Conservation (phyloP, 2,329 filamentous ascomycete genomes). For the Periconia digitata region DNA sequence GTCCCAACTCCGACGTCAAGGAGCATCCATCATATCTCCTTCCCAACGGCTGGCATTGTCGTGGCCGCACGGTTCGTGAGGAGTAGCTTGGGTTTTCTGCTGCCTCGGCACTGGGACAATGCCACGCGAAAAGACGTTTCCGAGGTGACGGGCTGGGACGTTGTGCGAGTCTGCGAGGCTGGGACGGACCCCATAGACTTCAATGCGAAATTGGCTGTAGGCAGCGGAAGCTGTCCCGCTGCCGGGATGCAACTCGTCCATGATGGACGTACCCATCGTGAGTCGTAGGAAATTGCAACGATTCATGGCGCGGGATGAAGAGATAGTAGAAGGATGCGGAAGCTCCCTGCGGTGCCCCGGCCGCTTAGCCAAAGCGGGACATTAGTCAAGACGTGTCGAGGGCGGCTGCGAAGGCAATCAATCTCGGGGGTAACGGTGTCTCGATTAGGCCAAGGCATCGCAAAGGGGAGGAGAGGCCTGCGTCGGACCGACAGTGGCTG, state of each 20-base stretch:
- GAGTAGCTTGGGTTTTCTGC: constrained; percentile 6
- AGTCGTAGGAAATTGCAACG: constrained; percentile 11
- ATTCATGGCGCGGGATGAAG: constrained; percentile 12
- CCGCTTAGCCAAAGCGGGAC: not conserved
- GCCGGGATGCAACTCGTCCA: constrained; percentile 4
- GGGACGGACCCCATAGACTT: constrained; percentile 11
- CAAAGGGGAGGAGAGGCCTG: no score
- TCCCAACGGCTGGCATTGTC: constrained; percentile 8
- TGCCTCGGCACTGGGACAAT: constrained; percentile 7
- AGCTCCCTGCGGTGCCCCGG: constrained; percentile 10
- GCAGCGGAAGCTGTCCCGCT: constrained; percentile 12
- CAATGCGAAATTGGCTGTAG: constrained; percentile 8
- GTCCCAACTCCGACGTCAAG: constrained; percentile 12
- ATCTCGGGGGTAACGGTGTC: constrained; percentile 16
- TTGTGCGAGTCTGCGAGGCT: not conserved
- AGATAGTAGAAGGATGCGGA: constrained; percentile 22
- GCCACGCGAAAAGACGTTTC: constrained; percentile 13
- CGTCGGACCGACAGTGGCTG: constrained; percentile 17
- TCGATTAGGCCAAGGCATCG: no score
- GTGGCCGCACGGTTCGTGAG: constrained; percentile 6
- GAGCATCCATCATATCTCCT: no score
- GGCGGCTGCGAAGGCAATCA: constrained; percentile 21
- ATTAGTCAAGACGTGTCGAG: constrained; percentile 11
- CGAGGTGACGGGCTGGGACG: constrained; percentile 6
- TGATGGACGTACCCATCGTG: not conserved